Evolutionary conservation across 2,329 filamentous ascomycete species (phyloP), one percentile per base, ranked within the genome.

Genomic region (Bipolaris bicolor): DNA sequence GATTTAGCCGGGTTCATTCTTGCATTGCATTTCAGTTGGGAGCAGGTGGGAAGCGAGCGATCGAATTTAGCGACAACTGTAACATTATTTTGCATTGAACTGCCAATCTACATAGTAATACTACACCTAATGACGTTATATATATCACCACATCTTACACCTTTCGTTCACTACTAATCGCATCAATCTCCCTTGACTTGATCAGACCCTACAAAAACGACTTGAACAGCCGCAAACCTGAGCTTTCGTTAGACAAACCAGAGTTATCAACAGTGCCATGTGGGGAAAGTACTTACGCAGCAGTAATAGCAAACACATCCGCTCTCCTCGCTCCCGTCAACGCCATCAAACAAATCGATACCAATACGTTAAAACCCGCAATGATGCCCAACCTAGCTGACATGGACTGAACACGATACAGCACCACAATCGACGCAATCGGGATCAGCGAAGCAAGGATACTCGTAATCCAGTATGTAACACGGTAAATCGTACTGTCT

Each of bases 361-460:
- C n/a, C 18, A 49, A 11, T 2, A 49, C 37, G 7, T 48, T 48
- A 5, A 54, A 43, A 1, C 13, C 52, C 2, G 37, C 52, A 26
- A 54, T 37, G 2, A 43, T 36, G 0, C 20, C 36, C 1, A 49
- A 22, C 15, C 52, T 15, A 2, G 37, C 37, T 6, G 18, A 7
- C 45, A 54, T 34, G 15, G 44, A 43, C 5, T 43, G 24, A 11
- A 49, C 24, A 5, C n/a, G 6, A 4, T 26, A 34, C 5, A 54
- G 37, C 11, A 44, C 36, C 6, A n/a, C 18, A 6, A 54, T 49
- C 1, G 52, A 53, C 1, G 36, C 43, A 34, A 53, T 34, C 13
- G 51, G 51, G 5, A 53, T 40, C 10, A 53, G 18, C n/a, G 51
- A 53, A 2, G 51, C 51, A 15, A 54, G 15, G 1, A 54, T 49